These are phyloP conservation scores for Aspergillus homomorphus DNA, from an alignment of 495 filamentous ascomycete species.

Conservation along the genomic window DNA sequence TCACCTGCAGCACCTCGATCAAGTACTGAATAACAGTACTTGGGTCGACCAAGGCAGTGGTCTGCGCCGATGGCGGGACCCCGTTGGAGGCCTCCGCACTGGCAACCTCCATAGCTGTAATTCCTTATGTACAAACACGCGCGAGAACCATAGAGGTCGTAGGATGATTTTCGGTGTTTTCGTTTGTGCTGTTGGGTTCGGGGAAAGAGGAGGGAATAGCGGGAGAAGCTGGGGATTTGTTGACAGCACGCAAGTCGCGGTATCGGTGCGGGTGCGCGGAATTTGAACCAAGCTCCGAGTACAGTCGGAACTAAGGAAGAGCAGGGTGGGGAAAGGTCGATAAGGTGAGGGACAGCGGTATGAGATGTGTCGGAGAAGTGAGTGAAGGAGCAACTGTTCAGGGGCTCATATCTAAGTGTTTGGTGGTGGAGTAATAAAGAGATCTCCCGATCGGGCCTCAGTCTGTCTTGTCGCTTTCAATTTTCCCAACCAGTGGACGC, in stretches of 20 bases:
- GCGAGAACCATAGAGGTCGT: constrained; percentile 31
- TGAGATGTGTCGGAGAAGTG: background rate
- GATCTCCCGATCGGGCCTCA: background rate
- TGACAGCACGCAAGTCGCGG: background rate
- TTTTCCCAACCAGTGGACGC: background rate
- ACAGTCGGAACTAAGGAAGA: background rate
- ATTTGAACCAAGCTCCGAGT: background rate
- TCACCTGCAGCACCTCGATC: constrained; percentile 71
- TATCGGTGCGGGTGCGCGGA: background rate
- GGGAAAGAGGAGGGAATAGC: background rate
- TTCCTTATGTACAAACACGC: constrained; percentile 22
- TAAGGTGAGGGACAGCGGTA: background rate
- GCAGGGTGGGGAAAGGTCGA: background rate
- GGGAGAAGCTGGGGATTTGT: background rate
- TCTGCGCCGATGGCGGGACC: constrained; percentile 36
- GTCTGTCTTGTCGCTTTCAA: background rate
- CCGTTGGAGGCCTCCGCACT: constrained; percentile 47
- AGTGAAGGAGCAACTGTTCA: background rate
- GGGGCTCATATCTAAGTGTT: background rate
- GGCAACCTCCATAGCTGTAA: constrained; percentile 49
- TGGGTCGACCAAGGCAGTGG: constrained; percentile 49
- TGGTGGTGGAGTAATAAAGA: background rate
- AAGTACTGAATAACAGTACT: constrained; percentile 74
- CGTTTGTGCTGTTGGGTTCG: background rate
- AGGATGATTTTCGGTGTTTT: background rate